Evolutionary conservation across 2,329 filamentous ascomycete species (phyloP), one percentile per base, ranked within the genome.

Genomic region (Colletotrichum sp.): DNA sequence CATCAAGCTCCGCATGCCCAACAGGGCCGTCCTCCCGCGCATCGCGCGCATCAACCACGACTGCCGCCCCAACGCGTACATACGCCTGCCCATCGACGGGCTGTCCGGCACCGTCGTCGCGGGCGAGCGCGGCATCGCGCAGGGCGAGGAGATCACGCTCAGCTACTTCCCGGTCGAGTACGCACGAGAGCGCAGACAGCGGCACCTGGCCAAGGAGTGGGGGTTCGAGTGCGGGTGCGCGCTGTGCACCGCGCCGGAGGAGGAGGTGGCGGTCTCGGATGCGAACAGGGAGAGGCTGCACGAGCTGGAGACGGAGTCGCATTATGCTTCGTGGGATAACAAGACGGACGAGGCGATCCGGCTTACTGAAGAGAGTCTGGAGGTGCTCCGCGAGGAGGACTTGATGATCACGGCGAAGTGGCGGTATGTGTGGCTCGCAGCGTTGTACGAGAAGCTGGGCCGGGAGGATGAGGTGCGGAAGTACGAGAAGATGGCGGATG

Each of bases 181-280:
- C 9, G 71, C 76, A 7, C 72, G 75, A 18, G 69, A 78, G 54
- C 77, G 80, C 54, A 76, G 80, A 38, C 80, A 78, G 55, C 65
- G 47, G 7, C 68, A 72, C 13, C 75, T 82, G 55, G 4, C 16
- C 66, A 62, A 55, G 78, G 78, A 59, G 7, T 82, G 79, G 79
- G 79, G 79, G 18, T 82, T 82, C 57, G 78, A 75, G 38, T 82
- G 80, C 69, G 77, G 74, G 38, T 82, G 80, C 62, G 76, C 70
- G 27, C 76, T 81, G 15, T 82, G 80, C 70, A 76, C 73, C 15
- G 78, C 78, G 29, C 76, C 79, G 2, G 76, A 77, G 38, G 74
- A 75, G 2, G 78, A 77, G 15, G 61, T 78, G 29, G 86, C 77
- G 11, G 78, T 75, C 2, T 81, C 80, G 15, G 80, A 82, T 64